Evolutionary conservation across 371 early-diverging fungal species (phyloP), one percentile per base, ranked within the genome.

Genomic region (Neoconidiobolus thromboides): DNA sequence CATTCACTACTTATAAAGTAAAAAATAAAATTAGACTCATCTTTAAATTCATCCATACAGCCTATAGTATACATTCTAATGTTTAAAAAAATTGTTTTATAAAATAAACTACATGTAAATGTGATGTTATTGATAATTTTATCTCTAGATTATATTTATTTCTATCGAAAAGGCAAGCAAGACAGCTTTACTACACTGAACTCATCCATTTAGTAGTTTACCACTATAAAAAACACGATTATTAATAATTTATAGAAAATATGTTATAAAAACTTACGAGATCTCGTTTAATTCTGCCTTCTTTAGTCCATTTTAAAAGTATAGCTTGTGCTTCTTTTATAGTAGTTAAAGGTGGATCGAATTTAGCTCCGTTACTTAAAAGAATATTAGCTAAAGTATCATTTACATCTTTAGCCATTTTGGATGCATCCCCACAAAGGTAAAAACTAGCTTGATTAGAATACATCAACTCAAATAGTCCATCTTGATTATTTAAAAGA

Each of bases 331-430:
- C 48, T 42, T 66, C 64, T 49, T 76, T 76, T 26, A 26, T 26
- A 26, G 26, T 26, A 26, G 26, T 26, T 26, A 26, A 26, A 26
- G 26, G 26, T 26, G 26, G 26, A 26, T 26, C 26, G 26, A 61
- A 10, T 26, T 4, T 49, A 14, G 4, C 49, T 46, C 46, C 46
- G 6, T 46, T n/a, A 46, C n/a, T n/a, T 46, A n/a, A 46, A 46
- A 46, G 9, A 46, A 9, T 80, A 64, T 82, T 80, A 0, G 73
- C 77, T 48, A 94, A 66, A 7, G 83, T 79, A 49, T 78, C 79
- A 56, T 92, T 79, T 26, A 94, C 89, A 36, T 79, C 86, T 63
- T 80, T 83, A 15, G 88, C 91, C 93, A 92, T 94, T 1, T 85
- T 86, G 67, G 81, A 79, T 10, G 91, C 86, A 69, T 86, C 86